Evolutionary conservation across 163 green algal genomes (phyloP), one percentile per base, ranked within the genome.

Genomic region (Scenedesmus sp.): DNA sequence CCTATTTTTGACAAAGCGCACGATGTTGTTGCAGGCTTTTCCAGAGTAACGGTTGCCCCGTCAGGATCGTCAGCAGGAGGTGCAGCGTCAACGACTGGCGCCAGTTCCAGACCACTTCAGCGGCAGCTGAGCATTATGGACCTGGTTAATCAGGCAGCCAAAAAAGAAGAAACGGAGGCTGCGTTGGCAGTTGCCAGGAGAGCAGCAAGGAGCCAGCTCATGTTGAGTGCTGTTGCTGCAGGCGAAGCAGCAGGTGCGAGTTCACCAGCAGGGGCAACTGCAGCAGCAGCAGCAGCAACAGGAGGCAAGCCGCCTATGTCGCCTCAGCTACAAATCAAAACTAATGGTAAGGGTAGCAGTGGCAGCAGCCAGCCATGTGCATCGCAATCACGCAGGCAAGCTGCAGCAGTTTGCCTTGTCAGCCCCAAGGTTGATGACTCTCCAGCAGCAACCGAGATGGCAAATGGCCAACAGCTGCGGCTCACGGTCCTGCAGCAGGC

Each of bases 61-160:
- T 76, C 65, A 18, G 65, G 65, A 76, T 40, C 65, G 40, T 30
- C 65, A 40, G 65, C 65, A 76, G 65, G 30, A 76, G 30, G 65
- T 30, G 65, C 65, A 76, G 65, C 65, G 40, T 76, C 65, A 76
- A 76, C 65, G 65, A 76, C 65, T n/a, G 30, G 65, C 65, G 65
- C 65, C 65, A 76, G 7, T 76, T 24, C 65, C 40, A 10, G 65
- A 76, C 40, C 65, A 7, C 65, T 7, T 20, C 65, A 76, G 65
- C 65, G 30, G 40, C 65, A 76, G 65, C 65, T 76, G 2, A 83
- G 85, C 44, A 20, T 90, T 13, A 90, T 85, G 49, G 85, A 85
- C 24, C 49, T 90, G 13, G 72, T 90, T 13, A 85, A 84, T 42
- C 70, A 85, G 49, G 85, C 72, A 76, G 85, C 72, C 2, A 42